Conservation (phyloP, 2,329 filamentous ascomycete genomes). For the Penicillium sp. region DNA sequence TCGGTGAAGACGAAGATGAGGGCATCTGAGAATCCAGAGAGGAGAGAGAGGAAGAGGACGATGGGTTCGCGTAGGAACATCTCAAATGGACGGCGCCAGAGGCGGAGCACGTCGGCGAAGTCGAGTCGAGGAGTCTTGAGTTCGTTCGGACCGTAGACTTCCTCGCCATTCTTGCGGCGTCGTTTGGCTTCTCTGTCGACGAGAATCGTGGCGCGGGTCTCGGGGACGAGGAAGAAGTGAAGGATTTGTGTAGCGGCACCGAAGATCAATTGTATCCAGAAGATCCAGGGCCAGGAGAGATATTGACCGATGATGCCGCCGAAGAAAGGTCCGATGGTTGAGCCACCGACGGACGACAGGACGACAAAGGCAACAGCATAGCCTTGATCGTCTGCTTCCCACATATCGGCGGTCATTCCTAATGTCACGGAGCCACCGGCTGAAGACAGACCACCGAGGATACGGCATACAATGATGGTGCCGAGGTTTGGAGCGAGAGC, state of each 20-base stretch:
- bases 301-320: slow-evolving; percentile 55
- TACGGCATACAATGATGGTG: slow-evolving; percentile 64
- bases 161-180: slow-evolving; percentile 52
- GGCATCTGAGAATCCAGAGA: slow-evolving; percentile 70
- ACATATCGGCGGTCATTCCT: slow-evolving; percentile 73
- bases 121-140: slow-evolving; percentile 50
- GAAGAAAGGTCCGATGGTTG: slow-evolving; percentile 58
- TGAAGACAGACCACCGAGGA: slow-evolving; percentile 66
- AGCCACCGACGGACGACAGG: slow-evolving; percentile 74
- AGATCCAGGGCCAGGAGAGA: slow-evolving; percentile 60
- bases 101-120: slow-evolving; percentile 32
- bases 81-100: slow-evolving; percentile 65
- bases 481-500: slow-evolving; percentile 70
- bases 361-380: slow-evolving; percentile 74
- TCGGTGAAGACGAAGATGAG: slow-evolving; percentile 78
- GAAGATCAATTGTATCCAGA: slow-evolving; percentile 62
- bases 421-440: slow-evolving; percentile 71
- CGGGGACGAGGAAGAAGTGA: slow-evolving; percentile 59
- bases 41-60: slow-evolving; percentile 66
- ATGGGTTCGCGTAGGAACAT: slow-evolving; percentile 76
- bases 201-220: slow-evolving; percentile 57
- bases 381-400: slow-evolving; percentile 67
- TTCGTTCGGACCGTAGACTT: slow-evolving; percentile 66
- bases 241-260: slow-evolving; percentile 52
- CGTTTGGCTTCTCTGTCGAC: slow-evolving; percentile 59